Percentiles rank a stretch among this genome's conserved stretches.
These are phyloP conservation scores for Cladosporium sp. DNA, from an alignment of 2,329 filamentous ascomycete species.

Conservation along the genomic window DNA sequence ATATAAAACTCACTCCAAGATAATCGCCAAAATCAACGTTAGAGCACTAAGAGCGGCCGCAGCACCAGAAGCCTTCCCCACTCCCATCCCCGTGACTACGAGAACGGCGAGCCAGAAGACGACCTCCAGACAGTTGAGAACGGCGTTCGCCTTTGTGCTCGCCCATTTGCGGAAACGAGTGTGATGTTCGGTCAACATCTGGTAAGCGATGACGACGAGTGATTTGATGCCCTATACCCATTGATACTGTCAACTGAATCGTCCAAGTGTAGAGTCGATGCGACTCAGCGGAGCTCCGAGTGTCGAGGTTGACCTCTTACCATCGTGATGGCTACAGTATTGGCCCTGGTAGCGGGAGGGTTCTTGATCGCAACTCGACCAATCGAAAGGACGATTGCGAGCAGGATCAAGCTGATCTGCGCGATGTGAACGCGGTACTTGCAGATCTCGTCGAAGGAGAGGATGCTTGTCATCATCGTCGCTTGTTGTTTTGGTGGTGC, in stretches of 20 bases:
- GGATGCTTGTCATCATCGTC: not conserved
- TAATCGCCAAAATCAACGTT: not conserved
- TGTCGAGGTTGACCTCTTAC: not conserved
- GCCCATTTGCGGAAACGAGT: conserved; percentile 33
- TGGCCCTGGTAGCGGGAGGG: conserved; percentile 16
- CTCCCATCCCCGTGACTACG: conserved; percentile 16
- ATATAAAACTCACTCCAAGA: not conserved
- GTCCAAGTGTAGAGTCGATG: not conserved
- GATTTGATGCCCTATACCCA: conserved; percentile 31
- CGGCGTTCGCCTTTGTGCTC: conserved; percentile 39
- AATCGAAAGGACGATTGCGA: conserved; percentile 14
- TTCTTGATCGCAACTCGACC: conserved; percentile 16
- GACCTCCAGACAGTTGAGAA: conserved; percentile 40
- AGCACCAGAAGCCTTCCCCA: not conserved
- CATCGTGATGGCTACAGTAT: conserved; percentile 14
- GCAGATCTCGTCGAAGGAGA: not conserved
- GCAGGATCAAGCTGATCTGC: conserved; percentile 14
- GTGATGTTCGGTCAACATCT: conserved; percentile 37
- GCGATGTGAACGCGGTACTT: conserved; percentile 17
- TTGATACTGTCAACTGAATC: not conserved
- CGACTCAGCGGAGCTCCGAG: no score
- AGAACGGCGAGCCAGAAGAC: conserved; percentile 41
- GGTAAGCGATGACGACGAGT: conserved; percentile 39
- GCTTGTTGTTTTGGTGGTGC: not conserved
- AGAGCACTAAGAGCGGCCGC: conserved; percentile 4